Conservation (phyloP, 2,329 filamentous ascomycete species). For the Cladophialophora chaetospira region DNA sequence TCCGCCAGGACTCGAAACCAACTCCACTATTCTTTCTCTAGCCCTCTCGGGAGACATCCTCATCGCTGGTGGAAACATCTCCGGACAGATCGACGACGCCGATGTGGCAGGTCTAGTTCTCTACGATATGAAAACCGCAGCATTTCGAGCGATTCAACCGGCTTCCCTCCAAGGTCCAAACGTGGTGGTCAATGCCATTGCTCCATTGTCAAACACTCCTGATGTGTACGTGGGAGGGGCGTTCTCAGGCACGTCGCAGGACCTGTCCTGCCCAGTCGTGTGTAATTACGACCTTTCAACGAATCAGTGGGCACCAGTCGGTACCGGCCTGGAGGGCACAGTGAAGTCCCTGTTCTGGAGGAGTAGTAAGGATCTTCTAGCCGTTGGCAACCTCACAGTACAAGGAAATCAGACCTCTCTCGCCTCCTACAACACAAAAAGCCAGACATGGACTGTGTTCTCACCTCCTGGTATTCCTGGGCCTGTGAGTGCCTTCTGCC, state of each 20-base stretch:
- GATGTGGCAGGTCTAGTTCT: slow-evolving; percentile 72
- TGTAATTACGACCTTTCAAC: slow-evolving; percentile 74
- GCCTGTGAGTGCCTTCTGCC: slow-evolving; percentile 72
- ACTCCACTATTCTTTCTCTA: slow-evolving; percentile 75
- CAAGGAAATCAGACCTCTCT: slow-evolving; percentile 68
- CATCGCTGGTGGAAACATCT: slow-evolving; percentile 80
- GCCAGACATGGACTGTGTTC: slow-evolving; percentile 66
- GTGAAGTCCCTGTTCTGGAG: slow-evolving; percentile 77
- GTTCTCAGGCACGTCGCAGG: slow-evolving; percentile 75
- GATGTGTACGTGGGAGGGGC: slow-evolving; percentile 84
- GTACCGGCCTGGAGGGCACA: slow-evolving; percentile 68
- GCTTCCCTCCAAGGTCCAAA: slow-evolving; percentile 70
- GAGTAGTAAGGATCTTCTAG: slow-evolving; percentile 69
- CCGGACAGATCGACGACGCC: slow-evolving; percentile 66
- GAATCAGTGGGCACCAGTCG: slow-evolving; percentile 78
- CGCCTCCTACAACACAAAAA: slow-evolving; percentile 70
- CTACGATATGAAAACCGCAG: slow-evolving; percentile 70
- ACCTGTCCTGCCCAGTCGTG: slow-evolving; percentile 76
- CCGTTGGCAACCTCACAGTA: slow-evolving; percentile 74
- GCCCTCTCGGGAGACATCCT: slow-evolving; percentile 67
- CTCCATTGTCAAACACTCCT: slow-evolving; percentile 66
- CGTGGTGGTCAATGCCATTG: slow-evolving; percentile 75
- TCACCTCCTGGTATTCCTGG: slow-evolving; percentile 70
- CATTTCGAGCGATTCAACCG: slow-evolving; percentile 69
- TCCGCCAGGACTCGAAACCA: slow-evolving; percentile 63